Percentiles rank a stretch among this genome's conserved stretches.
Conservation (phyloP, 805 yeast genomes). For the Wickerhamiella azymoides region DNA sequence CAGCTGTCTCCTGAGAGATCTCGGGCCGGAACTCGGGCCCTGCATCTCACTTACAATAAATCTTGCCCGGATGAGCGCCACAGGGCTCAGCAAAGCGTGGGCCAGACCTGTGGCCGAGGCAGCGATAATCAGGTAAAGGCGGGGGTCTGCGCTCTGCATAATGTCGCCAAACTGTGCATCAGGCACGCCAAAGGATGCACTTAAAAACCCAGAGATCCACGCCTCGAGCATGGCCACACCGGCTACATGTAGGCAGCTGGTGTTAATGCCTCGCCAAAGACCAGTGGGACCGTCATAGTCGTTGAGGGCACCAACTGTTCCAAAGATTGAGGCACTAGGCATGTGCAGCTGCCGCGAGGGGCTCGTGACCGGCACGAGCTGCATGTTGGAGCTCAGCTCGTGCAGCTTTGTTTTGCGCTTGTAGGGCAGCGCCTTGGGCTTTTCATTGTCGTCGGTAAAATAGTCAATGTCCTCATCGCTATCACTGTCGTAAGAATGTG, state of each 20-base stretch:
- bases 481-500: slow-evolving; percentile 13
- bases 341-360: neutral
- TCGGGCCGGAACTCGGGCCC: slow-evolving; percentile 37
- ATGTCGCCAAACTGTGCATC: slow-evolving; percentile 80
- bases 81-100: slow-evolving; percentile 59
- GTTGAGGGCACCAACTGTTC: slow-evolving; percentile 37
- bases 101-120: slow-evolving; percentile 61
- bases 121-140: slow-evolving; percentile 50
- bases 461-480: slow-evolving; percentile 27
- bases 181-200: slow-evolving; percentile 70
- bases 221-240: slow-evolving; percentile 67
- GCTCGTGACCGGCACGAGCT: slow-evolving; percentile 8
- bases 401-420: slow-evolving; percentile 1
- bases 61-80: slow-evolving; percentile 67
- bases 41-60: slow-evolving; percentile 38
- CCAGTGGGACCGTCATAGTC: slow-evolving; percentile 48
- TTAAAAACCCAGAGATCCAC: slow-evolving; percentile 79
- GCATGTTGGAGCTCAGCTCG: slow-evolving; percentile 5
- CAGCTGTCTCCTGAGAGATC: slow-evolving; percentile 64
- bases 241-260: slow-evolving; percentile 66
- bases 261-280: slow-evolving; percentile 56
- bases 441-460: slow-evolving; percentile 22
- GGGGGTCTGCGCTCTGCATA: slow-evolving; percentile 55
- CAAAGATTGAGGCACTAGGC: slow-evolving; percentile 22
- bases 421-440: slow-evolving; percentile 2